phyloP scores from a whole-genome alignment of 345 rosid species.

The Mangifera indica region DNA sequence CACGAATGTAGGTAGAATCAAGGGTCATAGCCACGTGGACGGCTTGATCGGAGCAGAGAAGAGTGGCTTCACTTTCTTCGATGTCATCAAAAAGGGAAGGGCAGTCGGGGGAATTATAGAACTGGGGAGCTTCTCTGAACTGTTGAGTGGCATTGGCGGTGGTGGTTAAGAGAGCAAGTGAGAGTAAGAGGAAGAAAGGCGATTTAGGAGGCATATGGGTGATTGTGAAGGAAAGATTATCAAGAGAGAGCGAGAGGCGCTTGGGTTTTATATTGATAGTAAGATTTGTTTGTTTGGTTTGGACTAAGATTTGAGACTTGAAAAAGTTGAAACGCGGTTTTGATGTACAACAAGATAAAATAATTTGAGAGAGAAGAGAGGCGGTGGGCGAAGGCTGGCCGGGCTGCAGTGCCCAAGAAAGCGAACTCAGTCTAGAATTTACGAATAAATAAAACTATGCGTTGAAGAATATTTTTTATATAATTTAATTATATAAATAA shows the following conservation, averaged over 20 bases:
- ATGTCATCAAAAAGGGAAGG: slow-evolving; percentile 30
- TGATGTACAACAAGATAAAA: neutral
- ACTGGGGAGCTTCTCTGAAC: slow-evolving; percentile 91
- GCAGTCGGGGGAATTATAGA: slow-evolving; percentile 82
- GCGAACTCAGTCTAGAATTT: slow-evolving; percentile 20
- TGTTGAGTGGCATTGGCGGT: slow-evolving; percentile 19
- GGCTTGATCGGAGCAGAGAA: slow-evolving; percentile 64
- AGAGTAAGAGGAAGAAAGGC: slow-evolving; percentile 11
- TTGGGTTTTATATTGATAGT: neutral
- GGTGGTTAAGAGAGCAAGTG: neutral
- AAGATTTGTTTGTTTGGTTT: neutral
- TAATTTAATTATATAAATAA: too few species aligned
- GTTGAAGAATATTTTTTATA: too few species aligned
- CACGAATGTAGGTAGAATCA: slow-evolving; percentile 80
- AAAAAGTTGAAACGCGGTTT: slow-evolving; percentile 14
- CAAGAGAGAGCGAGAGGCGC: slow-evolving; percentile 10
- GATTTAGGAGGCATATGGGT: slow-evolving; percentile 7
- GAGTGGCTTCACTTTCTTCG: slow-evolving; percentile 16
- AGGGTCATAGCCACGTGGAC: slow-evolving; percentile 95
- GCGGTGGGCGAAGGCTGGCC: neutral
- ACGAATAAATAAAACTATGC: too few species aligned
- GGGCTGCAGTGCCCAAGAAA: neutral
- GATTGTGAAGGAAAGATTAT: too few species aligned
- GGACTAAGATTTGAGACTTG: neutral
- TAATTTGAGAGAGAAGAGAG: neutral